Evolutionary conservation across 192 early-diverging fungal genomes (phyloP).

Genomic region (Coemansia furcata): DNA sequence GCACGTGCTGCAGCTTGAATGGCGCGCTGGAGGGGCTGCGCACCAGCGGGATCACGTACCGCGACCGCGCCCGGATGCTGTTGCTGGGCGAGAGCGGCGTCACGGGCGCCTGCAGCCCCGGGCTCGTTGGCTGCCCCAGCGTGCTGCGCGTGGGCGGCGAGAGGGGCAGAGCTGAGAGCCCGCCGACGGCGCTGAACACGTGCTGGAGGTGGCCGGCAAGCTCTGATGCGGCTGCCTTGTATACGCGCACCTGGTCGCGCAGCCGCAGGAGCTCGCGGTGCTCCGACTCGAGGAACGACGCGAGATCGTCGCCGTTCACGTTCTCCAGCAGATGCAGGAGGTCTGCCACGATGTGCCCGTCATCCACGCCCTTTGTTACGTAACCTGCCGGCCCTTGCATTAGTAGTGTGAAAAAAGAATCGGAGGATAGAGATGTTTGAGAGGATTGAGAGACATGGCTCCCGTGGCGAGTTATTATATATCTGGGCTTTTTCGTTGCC

Average conservation of each 20-base stretch:
- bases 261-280: slow-evolving; percentile 27
- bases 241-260: slow-evolving; percentile 8
- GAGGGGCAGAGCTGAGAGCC: slow-evolving; percentile 21
- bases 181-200: slow-evolving; percentile 27
- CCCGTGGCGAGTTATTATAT: slow-evolving; percentile 1
- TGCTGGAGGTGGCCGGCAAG: slow-evolving; percentile 25
- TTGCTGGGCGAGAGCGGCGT: slow-evolving; percentile 9
- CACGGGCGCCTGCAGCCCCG: neutral
- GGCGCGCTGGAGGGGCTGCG: neutral
- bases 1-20: slow-evolving; percentile 5
- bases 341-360: slow-evolving; percentile 8
- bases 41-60: neutral
- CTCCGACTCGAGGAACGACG: slow-evolving; percentile 18
- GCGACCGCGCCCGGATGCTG: neutral
- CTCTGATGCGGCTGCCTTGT: slow-evolving; percentile 20
- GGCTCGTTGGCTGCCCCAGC: neutral
- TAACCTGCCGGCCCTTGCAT: neutral
- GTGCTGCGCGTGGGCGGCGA: slow-evolving; percentile 11
- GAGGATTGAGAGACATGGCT: neutral
- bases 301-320: slow-evolving; percentile 16
- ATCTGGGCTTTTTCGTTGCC: neutral
- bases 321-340: slow-evolving; percentile 22
- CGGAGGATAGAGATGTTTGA: neutral
- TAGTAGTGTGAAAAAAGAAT: neutral
- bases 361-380: neutral